Evolutionary conservation across 306 rosid species (phyloP).

Genomic region (Trifolium repens): DNA sequence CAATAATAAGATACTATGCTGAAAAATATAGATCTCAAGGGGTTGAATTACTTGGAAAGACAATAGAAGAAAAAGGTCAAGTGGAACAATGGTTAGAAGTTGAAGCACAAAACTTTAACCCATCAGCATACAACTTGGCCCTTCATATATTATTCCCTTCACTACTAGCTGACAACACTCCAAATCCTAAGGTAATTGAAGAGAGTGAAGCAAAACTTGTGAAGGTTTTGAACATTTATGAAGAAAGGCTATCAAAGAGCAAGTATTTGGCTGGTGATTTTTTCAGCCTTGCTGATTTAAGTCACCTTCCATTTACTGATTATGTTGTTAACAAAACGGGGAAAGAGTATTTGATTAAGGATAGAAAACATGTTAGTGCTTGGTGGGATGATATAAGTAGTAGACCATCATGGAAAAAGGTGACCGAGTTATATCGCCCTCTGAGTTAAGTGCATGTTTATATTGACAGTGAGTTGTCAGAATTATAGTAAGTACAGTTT

Average conservation of each 20-base stretch:
- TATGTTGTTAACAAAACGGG: constrained; percentile 46
- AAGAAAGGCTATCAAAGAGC: constrained; percentile 56
- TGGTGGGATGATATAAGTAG: constrained; percentile 63
- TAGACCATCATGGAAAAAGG: constrained; percentile 60
- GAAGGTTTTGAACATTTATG: constrained; percentile 58
- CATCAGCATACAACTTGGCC: constrained; percentile 33
- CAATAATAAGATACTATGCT: constrained; percentile 56
- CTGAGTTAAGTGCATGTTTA: neutral
- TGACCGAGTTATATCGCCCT: constrained; percentile 26
- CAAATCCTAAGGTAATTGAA: constrained; percentile 51
- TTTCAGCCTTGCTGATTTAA: constrained; percentile 60
- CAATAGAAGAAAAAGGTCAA: constrained; percentile 55
- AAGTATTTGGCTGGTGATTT: constrained; percentile 65
- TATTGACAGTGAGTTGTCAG: too few species aligned
- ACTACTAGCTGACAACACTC: neutral
- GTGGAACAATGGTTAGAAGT: constrained; percentile 70
- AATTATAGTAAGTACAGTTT: too few species aligned
- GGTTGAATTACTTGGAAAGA: constrained; percentile 50
- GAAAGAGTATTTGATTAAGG: constrained; percentile 45
- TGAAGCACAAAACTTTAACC: constrained; percentile 50
- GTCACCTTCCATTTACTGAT: constrained; percentile 53
- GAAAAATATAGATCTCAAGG: constrained; percentile 58
- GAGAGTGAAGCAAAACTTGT: constrained; percentile 57
- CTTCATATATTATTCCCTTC: constrained; percentile 36
- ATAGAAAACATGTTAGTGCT: constrained; percentile 49